Base-by-base conservation (phyloP, 495 filamentous ascomycete genomes). In the Talaromyces wortmannii region DNA sequence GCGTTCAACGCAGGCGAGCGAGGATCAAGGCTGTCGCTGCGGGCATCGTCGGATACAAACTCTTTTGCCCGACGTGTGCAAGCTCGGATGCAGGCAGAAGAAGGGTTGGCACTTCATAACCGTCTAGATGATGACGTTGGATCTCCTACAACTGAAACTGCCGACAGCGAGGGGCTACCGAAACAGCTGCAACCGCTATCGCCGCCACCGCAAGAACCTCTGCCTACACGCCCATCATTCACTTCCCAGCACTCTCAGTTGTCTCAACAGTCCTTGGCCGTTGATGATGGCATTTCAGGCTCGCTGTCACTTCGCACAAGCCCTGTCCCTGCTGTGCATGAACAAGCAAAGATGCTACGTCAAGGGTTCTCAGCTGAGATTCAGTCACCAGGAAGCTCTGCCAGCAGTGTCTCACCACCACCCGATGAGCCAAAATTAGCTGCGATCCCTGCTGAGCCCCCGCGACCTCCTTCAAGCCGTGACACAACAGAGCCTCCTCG, bases 41-140 rank as follows among this genome's bases (percentile, higher is more conserved):
- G 72, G 18, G 72, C 64, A 6, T 74, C 72, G 16, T 59, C 71
- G 1, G 73, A 74, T 16, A 68, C 71, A 3, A 65, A 70, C 43
- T 79, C 78, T 3, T 78, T 80, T 59, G 76, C 79, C 7, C 74
- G 77, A 43, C 72, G 75, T 45, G 69, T 84, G 0, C 85, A 85
- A 48, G 83, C 83, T n/a, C 78, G 85, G 67, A 89, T 91, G 82
- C 76, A 85, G 48, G 75, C 79, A 29, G 87, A 87, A 16, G 88
- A 92, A 70, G 88, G 84, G 6, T 75, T 76, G 57, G 86, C 85
- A 12, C 75, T 92, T 57, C 79, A 85, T 12, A 70, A 81, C 29
- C 65, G 59, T 23, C 10, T 53, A 46, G 65, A 67, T 18, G 58
- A 67, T 7, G 69, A 73, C 7, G 57, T 62, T 13, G 23, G 59